Base-by-base conservation (phyloP, 495 filamentous ascomycete genomes). In the Penicillium manginii region DNA sequence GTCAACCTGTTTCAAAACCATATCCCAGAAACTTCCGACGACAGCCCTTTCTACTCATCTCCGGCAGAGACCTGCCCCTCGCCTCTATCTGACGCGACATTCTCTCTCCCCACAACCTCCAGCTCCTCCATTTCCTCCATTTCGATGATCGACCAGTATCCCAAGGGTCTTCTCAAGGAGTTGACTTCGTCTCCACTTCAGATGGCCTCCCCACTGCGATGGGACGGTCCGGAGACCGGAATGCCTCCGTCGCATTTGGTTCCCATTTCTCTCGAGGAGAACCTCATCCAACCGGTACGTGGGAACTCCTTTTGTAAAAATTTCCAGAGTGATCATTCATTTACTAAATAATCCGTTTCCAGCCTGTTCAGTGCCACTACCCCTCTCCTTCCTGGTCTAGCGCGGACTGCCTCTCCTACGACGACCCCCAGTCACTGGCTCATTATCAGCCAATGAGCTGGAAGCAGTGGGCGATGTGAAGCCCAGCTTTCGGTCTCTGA, bases 51-150 rank as follows among this genome's bases (percentile, higher is more conserved):
- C 62, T 80, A 78, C 58, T 75, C 75, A 29, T 70, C 67, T 2
- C 73, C 73, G 23, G 73, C 77, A 33, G 77, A 80, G 58, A 71
- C 75, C 46, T 80, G 77, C 61, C 67, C 75, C 5, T 78, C 77
- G 22, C 77, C 77, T 49, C 65, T 71, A 2, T 80, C 77, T 0
- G 75, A 78, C 43, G 67, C 69, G 19, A 65, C 73, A 33, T 71
- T 68, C 19, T 75, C 73, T 31, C 54, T 78, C 39, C 71, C 74
- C 35, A 66, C 77, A 19, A 70, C 73, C 54, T 63, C 73, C 32
- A 67, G 68, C 47, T 75, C 72, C 46, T 76, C 75, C 2, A 66
- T 78, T 26, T 75, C 73, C 18, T 73, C 73, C 11, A 60, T 69
- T 15, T 68, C 71, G 1, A 45, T 73, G 21, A 66, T 77, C 31